Evolutionary conservation across 129 eudicot genomes (phyloP), one percentile per base, ranked within the genome.

Genomic region (Apium graveolens): DNA sequence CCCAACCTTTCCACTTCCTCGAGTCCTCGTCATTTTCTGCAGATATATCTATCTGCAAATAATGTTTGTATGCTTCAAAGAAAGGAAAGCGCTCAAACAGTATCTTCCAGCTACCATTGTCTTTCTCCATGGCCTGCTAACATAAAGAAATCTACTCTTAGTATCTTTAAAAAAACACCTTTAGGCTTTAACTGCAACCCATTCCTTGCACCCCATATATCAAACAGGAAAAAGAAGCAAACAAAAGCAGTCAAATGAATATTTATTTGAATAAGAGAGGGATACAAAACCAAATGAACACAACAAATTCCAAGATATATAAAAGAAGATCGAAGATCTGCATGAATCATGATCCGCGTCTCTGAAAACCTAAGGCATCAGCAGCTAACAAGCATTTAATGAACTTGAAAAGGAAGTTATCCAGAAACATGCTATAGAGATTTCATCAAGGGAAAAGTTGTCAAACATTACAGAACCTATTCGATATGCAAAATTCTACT

Each of bases 1-100:
- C 96, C 98, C 98, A 95, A 27, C 97, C 98, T 85, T 91, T 95
- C 98, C 98, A 95, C 42, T 82, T 90, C 82, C 90, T 86, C 81
- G 82, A 75, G 78, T 95, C 97, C 12, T 90, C 92, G 16, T 82
- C 98, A 83, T 86, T 87, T 66, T 82, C 96, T 62, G 98, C 94
- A 73, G 83, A 82, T 62, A 91, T 86, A 71, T 95, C 97, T 75
- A 95, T 95, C 88, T 90, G 98, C 82, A 91, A 87, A 83, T 95
- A 91, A 79, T 95, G 86, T 80, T 57, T 91, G 82, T 95, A 91
- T 48, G 97, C 96, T 83, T 91, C 96, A 81, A 95, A 91, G 83
- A 91, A 95, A 29, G 90, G 86, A 73, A 78, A 91, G n/a, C 91
- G 87, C 88, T 91, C 97, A 82, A 90, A 95, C 75, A 95, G 94